Percentiles rank a stretch among this genome's conserved stretches.
These are phyloP conservation scores for Citrus sinensis DNA, from an alignment of 345 rosid species.

Conservation along the genomic window DNA sequence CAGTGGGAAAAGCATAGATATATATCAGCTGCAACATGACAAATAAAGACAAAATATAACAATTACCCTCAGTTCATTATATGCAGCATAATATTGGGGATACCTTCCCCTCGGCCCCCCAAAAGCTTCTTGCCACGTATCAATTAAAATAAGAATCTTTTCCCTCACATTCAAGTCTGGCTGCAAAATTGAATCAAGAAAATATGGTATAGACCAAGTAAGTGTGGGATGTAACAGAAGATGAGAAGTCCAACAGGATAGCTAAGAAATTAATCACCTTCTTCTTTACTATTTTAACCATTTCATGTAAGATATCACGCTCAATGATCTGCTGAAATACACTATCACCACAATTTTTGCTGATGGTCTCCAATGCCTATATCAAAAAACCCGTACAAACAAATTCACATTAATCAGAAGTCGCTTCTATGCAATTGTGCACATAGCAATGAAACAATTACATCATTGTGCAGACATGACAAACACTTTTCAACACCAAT, in stretches of 20 bases:
- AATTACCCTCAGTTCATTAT: conserved; percentile 81
- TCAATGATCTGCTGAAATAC: conserved; percentile 84
- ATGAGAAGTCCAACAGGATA: conserved; percentile 10
- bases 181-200: conserved; percentile 41
- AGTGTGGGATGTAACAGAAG: conserved; percentile 4
- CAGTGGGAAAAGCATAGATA: too few relatives aligned
- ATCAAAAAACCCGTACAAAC: conserved; percentile 18
- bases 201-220: neutral
- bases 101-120: conserved; percentile 77
- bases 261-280: conserved; percentile 50
- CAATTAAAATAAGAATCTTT: conserved; percentile 72
- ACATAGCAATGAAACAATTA: neutral
- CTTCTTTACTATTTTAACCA: conserved; percentile 97
- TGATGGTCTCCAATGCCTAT: conserved; percentile 87
- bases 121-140: conserved; percentile 78
- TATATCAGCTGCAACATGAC: neutral
- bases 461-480: neutral
- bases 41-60: neutral
- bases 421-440: neutral
- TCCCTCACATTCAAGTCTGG: conserved; percentile 92
- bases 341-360: conserved; percentile 91
- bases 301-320: conserved; percentile 88
- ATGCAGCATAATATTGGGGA: conserved; percentile 87
- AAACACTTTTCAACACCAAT: neutral
- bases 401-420: neutral